These are phyloP conservation scores for Pigoraptor vietnamica DNA, from an alignment of 78 protist species.

Conservation along the genomic window DNA sequence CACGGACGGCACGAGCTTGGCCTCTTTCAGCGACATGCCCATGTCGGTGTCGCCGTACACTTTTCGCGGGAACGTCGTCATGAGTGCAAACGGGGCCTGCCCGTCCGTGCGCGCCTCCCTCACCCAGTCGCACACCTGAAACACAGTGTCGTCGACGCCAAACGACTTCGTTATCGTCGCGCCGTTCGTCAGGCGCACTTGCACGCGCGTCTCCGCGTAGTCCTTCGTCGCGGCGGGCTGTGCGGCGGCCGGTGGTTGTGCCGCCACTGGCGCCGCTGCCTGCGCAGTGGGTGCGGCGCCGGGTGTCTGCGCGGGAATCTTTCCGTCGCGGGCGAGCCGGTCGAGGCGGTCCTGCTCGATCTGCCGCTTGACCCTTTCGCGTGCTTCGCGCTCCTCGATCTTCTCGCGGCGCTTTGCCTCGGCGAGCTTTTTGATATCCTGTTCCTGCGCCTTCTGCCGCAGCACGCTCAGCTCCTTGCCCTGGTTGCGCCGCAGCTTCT, in stretches of 20 bases:
- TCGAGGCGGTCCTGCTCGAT: slow-evolving; percentile 2
- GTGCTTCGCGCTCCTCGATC: background rate
- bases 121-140: background rate
- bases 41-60: background rate
- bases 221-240: background rate
- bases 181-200: slow-evolving; percentile 20
- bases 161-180: background rate
- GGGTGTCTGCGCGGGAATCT: background rate
- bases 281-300: background rate
- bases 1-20: slow-evolving; percentile 1
- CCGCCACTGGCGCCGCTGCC: background rate
- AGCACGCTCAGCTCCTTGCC: slow-evolving; percentile 3
- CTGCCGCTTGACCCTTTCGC: background rate
- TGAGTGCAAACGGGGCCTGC: background rate
- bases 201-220: background rate
- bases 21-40: background rate
- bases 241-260: background rate
- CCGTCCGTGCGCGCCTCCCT: background rate
- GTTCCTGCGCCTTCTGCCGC: background rate
- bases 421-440: background rate
- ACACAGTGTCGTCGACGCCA: background rate
- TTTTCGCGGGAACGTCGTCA: slow-evolving; percentile 9
- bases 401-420: background rate
- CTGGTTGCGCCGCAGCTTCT: slow-evolving; percentile 19
- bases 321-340: background rate